Base-by-base conservation (phyloP, 176 grass and related monocot genomes). In the Oryza glaberrima region DNA sequence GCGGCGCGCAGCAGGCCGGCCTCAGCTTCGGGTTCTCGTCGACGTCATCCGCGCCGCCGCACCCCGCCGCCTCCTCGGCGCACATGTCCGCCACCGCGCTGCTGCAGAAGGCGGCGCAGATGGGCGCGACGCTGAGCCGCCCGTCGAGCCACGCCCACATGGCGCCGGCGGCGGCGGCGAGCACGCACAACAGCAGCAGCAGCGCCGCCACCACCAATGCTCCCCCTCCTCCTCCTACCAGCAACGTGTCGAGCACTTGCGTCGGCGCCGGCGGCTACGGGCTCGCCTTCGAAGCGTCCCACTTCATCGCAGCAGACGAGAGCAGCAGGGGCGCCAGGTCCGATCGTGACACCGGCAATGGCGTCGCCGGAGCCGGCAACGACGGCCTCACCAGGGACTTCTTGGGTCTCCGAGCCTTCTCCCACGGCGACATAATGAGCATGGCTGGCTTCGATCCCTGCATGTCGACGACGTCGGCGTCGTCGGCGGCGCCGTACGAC, bases 1-100 rank as follows among this genome's bases (percentile, higher is more conserved):
- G 67, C 14, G 30, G 78, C 54, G 54, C 49, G 15, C 49, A 41
- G 15, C 49, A 41, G 10, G 49, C 80, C 11, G 73, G 79, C 7
- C 71, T 89, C 76, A 65, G 74, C 40, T 81, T 86, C 54, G 74
- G 63, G 7, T 87, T 88, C 77, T 75, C 90, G 14, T 76, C 66
- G 30, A 71, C 90, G 75, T 52, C 86, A 63, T 23, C 86, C 17
- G 47, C 43, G 60, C 30, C 7, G 19, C 71, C 56, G 13, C 45
- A 72, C 14, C 68, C 82, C 38, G 68, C 82, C 46, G 80, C 52
- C 14, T 34, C 72, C n/a, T 72, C 95, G 5, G 49, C 88, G 4
- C 93, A 99, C 90, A 96, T 99, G 97, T 99, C 97, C 25, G 97
- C 97, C 8, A 99, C 97, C n/a, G 97, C 97, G 7, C 82, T 99